phyloP scores from a whole-genome alignment of 176 grass and related monocot species.

The Paspalum vaginatum region DNA sequence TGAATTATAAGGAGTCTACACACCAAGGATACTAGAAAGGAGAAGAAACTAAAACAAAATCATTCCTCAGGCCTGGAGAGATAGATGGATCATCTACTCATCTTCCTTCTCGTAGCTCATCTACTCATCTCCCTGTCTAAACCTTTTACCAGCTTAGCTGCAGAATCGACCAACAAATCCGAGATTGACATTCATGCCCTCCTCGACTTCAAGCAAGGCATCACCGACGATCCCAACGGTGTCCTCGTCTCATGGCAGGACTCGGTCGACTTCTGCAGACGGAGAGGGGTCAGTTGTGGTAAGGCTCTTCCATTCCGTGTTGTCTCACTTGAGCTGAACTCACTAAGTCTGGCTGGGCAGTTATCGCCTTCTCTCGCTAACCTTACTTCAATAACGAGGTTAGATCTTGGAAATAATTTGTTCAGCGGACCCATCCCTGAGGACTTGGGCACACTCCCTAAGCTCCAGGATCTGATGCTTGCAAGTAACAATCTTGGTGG shows the following conservation, averaged over 20 bases:
- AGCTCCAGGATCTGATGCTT: neutral
- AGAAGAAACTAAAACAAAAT: neutral
- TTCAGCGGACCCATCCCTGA: neutral
- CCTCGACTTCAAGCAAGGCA: constrained; percentile 36
- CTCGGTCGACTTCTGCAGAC: constrained; percentile 14
- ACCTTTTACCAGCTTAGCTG: neutral
- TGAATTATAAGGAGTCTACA: neutral
- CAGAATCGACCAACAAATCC: neutral
- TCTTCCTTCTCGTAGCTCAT: neutral
- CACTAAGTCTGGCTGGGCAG: neutral
- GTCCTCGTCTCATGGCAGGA: constrained; percentile 26
- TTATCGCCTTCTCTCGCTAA: constrained; percentile 39
- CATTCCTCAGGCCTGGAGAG: neutral
- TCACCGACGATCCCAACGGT: neutral
- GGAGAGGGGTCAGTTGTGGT: constrained; percentile 40
- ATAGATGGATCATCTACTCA: neutral
- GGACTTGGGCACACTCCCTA: neutral
- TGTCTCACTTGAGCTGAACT: constrained; percentile 16
- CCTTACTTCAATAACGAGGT: constrained; percentile 28
- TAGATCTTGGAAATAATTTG: constrained; percentile 40
- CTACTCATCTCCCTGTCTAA: neutral
- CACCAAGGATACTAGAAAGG: neutral
- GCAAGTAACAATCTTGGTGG: neutral
- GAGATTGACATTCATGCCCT: constrained; percentile 33
- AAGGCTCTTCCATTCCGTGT: neutral